Percentiles rank a stretch among this genome's conserved stretches.
Evolutionary conservation across 1,284 basidiomycete genomes (phyloP).

Genomic region (Trichosporon asahii): DNA sequence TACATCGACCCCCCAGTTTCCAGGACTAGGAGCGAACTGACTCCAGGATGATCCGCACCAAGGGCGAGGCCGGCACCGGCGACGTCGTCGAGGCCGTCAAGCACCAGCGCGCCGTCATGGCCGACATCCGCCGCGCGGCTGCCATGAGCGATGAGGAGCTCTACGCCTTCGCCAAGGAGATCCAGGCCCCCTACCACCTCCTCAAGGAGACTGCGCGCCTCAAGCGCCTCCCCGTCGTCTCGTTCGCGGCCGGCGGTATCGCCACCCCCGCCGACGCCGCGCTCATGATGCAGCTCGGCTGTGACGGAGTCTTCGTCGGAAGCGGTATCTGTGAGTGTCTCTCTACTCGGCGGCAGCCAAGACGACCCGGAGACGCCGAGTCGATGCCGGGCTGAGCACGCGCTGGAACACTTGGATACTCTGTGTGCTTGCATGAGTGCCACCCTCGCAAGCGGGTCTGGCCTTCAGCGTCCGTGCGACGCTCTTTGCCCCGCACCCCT

Average conservation of each 20-base stretch:
- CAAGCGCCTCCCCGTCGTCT: constrained; percentile 85
- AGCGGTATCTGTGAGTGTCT: constrained; percentile 84
- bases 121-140: constrained; percentile 72
- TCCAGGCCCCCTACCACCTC: constrained; percentile 93
- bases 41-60: constrained; percentile 75
- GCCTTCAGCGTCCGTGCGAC: too few species aligned
- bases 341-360: neutral
- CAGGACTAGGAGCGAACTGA: neutral
- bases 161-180: constrained; percentile 86
- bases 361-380: too few species aligned
- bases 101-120: constrained; percentile 78
- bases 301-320: constrained; percentile 94
- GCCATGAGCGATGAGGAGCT: constrained; percentile 71
- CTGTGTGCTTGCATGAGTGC: too few species aligned
- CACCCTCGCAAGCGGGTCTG: too few species aligned
- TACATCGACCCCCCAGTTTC: too few species aligned
- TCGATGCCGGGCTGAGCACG: too few species aligned
- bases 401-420: too few species aligned
- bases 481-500: too few species aligned
- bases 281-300: constrained; percentile 98
- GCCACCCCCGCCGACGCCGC: constrained; percentile 96
- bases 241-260: constrained; percentile 91
- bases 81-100: constrained; percentile 97
- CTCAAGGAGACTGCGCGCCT: constrained; percentile 93
- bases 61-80: constrained; percentile 95